phyloP scores from a whole-genome alignment of 345 rosid species.

The Erodium maritimum region DNA sequence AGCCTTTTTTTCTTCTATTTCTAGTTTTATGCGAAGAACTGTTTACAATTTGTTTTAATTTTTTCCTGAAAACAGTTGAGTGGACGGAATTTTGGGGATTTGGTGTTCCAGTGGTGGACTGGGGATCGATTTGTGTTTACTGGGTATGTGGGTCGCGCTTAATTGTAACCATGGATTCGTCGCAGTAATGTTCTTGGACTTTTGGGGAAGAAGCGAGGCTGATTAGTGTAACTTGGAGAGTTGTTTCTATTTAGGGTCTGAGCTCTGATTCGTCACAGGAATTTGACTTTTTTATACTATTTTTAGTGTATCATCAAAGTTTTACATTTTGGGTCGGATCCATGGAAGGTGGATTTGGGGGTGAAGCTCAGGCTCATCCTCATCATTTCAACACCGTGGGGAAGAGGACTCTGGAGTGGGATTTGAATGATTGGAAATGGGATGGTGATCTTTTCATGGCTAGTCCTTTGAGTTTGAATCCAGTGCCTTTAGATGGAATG shows the following conservation, averaged over 20 bases:
- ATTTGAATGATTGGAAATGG: slow-evolving; percentile 96
- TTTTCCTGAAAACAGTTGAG: background rate
- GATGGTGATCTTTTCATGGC: slow-evolving; percentile 94
- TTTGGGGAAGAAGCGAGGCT: slow-evolving; percentile 60
- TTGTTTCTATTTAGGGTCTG: slow-evolving; percentile 13
- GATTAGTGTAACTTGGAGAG: slow-evolving; percentile 27
- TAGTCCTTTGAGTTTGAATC: slow-evolving; percentile 48
- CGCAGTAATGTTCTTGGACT: slow-evolving; percentile 47
- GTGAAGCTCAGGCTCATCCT: slow-evolving; percentile 22
- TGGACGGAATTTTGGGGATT: background rate
- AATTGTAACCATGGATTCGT: slow-evolving; percentile 60
- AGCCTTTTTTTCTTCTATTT: slow-evolving; percentile 1
- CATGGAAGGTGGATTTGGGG: slow-evolving; percentile 78
- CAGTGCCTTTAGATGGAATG: slow-evolving; percentile 22
- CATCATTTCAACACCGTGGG: slow-evolving; percentile 53
- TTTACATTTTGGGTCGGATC: slow-evolving; percentile 12
- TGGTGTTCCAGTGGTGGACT: background rate
- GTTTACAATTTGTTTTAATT: background rate
- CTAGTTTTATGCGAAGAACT: too few species aligned
- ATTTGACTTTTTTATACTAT: slow-evolving; percentile 8
- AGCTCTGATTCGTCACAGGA: slow-evolving; percentile 31
- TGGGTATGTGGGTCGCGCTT: slow-evolving; percentile 54
- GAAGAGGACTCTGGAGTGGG: slow-evolving; percentile 70
- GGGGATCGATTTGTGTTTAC: slow-evolving; percentile 8
- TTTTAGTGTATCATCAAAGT: slow-evolving; percentile 4